These are phyloP conservation scores for Cerrena zonata DNA, from an alignment of 1,284 basidiomycete genomes.

Conservation along the genomic window DNA sequence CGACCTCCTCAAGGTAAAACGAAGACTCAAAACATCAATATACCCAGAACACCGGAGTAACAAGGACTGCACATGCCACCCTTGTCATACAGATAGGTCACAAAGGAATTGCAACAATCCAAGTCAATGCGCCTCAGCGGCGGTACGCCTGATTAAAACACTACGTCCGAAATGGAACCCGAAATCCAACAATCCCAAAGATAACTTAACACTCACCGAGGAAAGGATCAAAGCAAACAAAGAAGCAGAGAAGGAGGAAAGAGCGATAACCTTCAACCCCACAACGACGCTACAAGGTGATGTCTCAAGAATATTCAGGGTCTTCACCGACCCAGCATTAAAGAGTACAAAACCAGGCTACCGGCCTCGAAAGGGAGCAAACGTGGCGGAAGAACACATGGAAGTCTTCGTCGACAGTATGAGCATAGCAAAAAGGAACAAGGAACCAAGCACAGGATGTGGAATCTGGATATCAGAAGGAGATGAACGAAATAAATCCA, in stretches of 20 bases:
- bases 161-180: constrained; percentile 7
- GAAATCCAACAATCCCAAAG: background rate
- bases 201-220: background rate
- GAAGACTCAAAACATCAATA: background rate
- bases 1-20: constrained; percentile 2
- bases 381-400: background rate
- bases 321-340: background rate
- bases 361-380: background rate
- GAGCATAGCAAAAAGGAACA: constrained; percentile 2
- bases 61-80: background rate
- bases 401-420: constrained; percentile 6
- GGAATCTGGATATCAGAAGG: constrained; percentile 8
- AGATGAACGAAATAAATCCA: background rate
- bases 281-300: too few relatives aligned
- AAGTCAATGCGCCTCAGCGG: constrained; percentile 1
- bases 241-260: background rate
- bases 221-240: background rate
- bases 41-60: background rate
- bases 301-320: constrained; percentile 9
- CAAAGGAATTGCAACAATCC: background rate
- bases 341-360: background rate
- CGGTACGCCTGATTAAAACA: background rate
- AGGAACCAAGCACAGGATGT: constrained; percentile 3
- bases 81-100: background rate
- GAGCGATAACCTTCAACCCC: background rate